A percentile compares a stretch with the other conserved stretches of the same genome.
phyloP scores from a whole-genome alignment of 1,284 basidiomycete genomes.

The Austroboletus novae-zelandiae region DNA sequence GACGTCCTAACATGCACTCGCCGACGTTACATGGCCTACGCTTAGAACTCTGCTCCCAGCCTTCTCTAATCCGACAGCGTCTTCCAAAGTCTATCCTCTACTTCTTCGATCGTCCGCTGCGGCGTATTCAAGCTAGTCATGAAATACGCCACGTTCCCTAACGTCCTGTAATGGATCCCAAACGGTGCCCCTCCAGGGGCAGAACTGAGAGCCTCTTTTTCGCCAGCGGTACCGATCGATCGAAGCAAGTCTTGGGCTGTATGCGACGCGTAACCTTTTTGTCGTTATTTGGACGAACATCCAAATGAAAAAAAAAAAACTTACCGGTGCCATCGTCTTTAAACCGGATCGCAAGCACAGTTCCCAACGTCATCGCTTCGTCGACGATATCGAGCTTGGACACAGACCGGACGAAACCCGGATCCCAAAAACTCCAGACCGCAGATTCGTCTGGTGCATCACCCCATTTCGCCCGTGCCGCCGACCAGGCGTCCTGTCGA shows the following conservation, averaged over 20 bases:
- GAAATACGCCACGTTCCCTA: constrained; percentile 93
- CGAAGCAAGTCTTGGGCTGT: constrained; percentile 63
- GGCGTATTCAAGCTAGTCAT: constrained; percentile 88
- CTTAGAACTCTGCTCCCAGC: too few species aligned
- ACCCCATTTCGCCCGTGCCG: constrained; percentile 35
- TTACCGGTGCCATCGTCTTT: constrained; percentile 59
- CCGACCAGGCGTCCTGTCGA: constrained; percentile 42
- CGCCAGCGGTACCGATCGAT: constrained; percentile 35
- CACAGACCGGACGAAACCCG: constrained; percentile 63
- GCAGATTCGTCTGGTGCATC: constrained; percentile 7
- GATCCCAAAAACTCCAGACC: constrained; percentile 91
- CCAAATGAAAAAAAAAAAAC: constrained; percentile 4
- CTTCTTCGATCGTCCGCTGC: constrained; percentile 45
- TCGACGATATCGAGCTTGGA: constrained; percentile 60
- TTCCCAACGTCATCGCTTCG: constrained; percentile 86
- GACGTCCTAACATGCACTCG: too few species aligned
- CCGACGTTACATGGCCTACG: too few species aligned
- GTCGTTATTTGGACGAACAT: too few species aligned
- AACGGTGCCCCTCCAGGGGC: constrained; percentile 60
- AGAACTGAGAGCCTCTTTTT: constrained; percentile 32
- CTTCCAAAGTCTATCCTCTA: constrained; percentile 62
- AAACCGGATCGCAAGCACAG: constrained; percentile 82
- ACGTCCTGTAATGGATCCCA: constrained; percentile 82
- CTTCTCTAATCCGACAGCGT: constrained; percentile 32
- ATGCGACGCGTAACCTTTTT: constrained; percentile 73